Evolutionary conservation across 768 basidiomycete species (phyloP).

Genomic region (Cantharellus cinnabarinus): DNA sequence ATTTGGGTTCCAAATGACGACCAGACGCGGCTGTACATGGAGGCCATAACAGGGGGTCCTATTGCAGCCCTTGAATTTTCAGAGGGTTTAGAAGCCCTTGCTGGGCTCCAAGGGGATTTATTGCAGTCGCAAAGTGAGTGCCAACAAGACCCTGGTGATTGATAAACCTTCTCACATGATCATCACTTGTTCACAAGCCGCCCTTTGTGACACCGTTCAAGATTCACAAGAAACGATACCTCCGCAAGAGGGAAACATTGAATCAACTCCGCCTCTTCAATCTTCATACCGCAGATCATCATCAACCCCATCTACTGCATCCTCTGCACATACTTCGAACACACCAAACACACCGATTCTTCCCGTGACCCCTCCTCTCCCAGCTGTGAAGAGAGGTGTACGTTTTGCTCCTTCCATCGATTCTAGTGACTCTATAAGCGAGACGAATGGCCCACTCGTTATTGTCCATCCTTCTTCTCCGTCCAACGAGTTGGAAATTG

Average conservation of each 20-base stretch:
- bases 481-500: neutral
- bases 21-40: neutral
- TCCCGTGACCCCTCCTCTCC: neutral
- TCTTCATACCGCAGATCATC: neutral
- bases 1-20: conserved; percentile 21
- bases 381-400: neutral
- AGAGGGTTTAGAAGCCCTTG: neutral
- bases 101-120: neutral
- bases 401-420: neutral
- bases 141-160: neutral
- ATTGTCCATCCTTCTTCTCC: neutral
- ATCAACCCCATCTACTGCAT: neutral
- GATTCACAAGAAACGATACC: no score
- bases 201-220: no score
- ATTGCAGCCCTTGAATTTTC: conserved; percentile 2
- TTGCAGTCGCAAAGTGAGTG: neutral
- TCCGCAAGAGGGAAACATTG: no score
- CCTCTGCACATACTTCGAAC: neutral
- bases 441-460: neutral
- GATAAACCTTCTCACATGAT: no score
- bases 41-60: neutral
- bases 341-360: neutral
- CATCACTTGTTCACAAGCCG: no score
- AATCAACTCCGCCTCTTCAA: no score
- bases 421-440: neutral